Conservation (phyloP, 2,329 filamentous ascomycete species). For the Nemania sp. region DNA sequence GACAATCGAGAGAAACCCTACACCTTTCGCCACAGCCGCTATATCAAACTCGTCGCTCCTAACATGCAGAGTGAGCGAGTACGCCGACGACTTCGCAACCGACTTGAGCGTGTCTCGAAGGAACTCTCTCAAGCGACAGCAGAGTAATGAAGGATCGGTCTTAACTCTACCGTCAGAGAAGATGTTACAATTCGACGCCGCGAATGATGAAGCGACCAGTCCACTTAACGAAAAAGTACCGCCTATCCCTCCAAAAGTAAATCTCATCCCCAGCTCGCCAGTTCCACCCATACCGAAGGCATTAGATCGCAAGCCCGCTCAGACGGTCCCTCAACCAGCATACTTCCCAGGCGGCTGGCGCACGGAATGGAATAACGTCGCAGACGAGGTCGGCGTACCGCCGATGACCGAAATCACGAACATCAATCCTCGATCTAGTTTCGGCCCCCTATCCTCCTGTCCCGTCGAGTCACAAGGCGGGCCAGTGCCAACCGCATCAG, state of each 20-base stretch:
- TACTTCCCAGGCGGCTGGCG: constrained; percentile 37
- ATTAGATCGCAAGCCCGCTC: constrained; percentile 10
- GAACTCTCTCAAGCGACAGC: constrained; percentile 31
- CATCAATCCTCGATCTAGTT: no score
- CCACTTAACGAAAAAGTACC: constrained; percentile 26
- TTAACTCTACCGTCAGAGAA: constrained; percentile 33
- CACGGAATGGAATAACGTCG: constrained; percentile 32
- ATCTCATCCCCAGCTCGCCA: background rate
- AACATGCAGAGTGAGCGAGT: constrained; percentile 31
- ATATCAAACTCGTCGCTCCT: constrained; percentile 34
- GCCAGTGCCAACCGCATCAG: no score
- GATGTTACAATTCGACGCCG: constrained; percentile 25
- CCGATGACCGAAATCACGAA: no score
- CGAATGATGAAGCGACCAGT: background rate
- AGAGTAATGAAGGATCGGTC: constrained; percentile 28
- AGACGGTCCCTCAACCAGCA: constrained; percentile 25
- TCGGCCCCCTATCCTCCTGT: no score
- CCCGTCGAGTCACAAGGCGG: no score
- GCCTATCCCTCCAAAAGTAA: constrained; percentile 5
- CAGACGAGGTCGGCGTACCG: constrained; percentile 22
- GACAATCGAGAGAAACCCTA: constrained; percentile 37
- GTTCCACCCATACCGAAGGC: constrained; percentile 11
- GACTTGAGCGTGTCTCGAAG: constrained; percentile 35
- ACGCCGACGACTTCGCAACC: constrained; percentile 31
- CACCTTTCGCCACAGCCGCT: constrained; percentile 36